These are phyloP conservation scores for Bretschneidera sinensis DNA, from an alignment of 345 rosid genomes.

Conservation along the genomic window DNA sequence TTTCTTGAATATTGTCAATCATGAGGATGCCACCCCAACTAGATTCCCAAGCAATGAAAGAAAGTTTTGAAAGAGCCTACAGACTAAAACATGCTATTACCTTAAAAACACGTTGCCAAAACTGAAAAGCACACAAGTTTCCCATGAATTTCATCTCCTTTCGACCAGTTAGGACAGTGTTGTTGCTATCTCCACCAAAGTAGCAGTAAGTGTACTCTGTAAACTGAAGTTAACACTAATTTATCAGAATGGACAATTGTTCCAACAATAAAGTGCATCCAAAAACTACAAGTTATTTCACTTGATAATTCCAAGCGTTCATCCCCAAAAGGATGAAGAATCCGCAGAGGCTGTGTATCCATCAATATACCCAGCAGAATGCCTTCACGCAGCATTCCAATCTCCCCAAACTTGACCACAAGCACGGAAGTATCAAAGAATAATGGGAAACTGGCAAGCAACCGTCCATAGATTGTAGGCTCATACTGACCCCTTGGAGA, in stretches of 20 bases:
- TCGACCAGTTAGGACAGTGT: constrained; percentile 40
- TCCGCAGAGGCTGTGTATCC: constrained; percentile 81
- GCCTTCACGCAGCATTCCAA: constrained; percentile 84
- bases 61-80: too few species aligned
- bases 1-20: too few species aligned
- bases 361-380: constrained; percentile 76
- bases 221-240: constrained; percentile 42
- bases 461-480: constrained; percentile 85
- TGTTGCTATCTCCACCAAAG: constrained; percentile 43
- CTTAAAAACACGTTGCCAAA: constrained; percentile 85
- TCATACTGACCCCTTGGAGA: constrained; percentile 62
- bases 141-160: constrained; percentile 60
- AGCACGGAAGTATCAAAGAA: constrained; percentile 80
- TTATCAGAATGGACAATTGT: constrained; percentile 16
- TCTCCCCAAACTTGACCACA: constrained; percentile 73
- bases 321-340: constrained; percentile 77
- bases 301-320: constrained; percentile 54
- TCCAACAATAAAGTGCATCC: constrained; percentile 15
- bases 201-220: constrained; percentile 42
- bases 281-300: constrained; percentile 16
- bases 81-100: constrained; percentile 27
- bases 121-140: constrained; percentile 75
- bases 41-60: too few species aligned
- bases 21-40: too few species aligned
- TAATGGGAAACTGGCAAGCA: constrained; percentile 79